phyloP scores from a whole-genome alignment of 441 rosid species.

The Breynia disticha region DNA sequence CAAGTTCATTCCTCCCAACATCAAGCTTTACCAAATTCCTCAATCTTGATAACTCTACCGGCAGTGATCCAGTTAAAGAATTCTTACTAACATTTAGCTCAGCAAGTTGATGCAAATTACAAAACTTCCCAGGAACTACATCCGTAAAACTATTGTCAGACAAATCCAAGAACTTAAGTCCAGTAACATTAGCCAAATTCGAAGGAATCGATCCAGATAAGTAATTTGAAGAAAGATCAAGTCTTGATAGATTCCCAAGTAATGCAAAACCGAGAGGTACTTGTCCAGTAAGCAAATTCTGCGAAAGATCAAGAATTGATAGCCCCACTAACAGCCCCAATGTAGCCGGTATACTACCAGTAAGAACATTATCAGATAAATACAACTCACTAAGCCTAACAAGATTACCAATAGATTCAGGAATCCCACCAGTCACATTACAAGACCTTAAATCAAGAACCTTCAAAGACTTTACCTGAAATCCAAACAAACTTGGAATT shows the following conservation, averaged over 20 bases:
- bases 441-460: conserved; percentile 80
- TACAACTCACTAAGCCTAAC: conserved; percentile 40
- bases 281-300: conserved; percentile 55
- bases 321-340: conserved; percentile 41
- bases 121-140: conserved; percentile 54
- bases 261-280: conserved; percentile 46
- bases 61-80: conserved; percentile 61
- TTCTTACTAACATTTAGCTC: conserved; percentile 73
- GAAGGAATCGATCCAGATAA: conserved; percentile 52
- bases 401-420: conserved; percentile 54
- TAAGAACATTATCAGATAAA: conserved; percentile 49
- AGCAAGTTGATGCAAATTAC: conserved; percentile 43
- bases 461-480: conserved; percentile 30
- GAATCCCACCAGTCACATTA: conserved; percentile 50
- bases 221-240: conserved; percentile 68
- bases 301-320: conserved; percentile 53
- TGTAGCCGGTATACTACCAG: conserved; percentile 41
- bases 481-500: conserved; percentile 73
- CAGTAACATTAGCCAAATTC: conserved; percentile 29
- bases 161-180: conserved; percentile 43
- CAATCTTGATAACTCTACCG: conserved; percentile 41
- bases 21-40: conserved; percentile 40
- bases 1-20: conserved; percentile 40
- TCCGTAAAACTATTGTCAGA: conserved; percentile 56
- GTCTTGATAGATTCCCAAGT: conserved; percentile 36